Percentiles rank a stretch among this genome's conserved stretches.
phyloP scores from a whole-genome alignment of 2,329 filamentous ascomycete genomes.

The Beauveria sp. region DNA sequence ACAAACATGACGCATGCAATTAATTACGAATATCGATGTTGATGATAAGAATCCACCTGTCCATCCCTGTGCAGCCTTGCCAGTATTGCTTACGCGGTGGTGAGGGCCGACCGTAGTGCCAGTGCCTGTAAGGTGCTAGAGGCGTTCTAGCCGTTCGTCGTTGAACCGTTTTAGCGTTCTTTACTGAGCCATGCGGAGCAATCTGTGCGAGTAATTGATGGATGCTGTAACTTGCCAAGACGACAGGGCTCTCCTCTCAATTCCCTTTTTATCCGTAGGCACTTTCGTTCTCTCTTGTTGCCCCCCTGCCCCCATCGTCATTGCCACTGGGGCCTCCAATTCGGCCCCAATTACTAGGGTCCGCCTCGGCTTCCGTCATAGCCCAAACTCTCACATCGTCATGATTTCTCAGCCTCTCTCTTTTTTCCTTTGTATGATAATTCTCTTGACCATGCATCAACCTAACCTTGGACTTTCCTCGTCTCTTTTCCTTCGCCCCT shows the following conservation, averaged over 20 bases:
- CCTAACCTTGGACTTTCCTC: neutral
- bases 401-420: neutral
- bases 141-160: too few relatives aligned
- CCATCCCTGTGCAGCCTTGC: too few relatives aligned
- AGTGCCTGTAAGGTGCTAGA: too few relatives aligned
- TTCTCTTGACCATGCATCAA: neutral
- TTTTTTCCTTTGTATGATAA: neutral
- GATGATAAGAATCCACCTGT: too few relatives aligned
- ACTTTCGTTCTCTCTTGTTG: neutral
- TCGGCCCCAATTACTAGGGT: neutral
- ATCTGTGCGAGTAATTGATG: neutral
- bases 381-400: neutral
- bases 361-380: constrained; percentile 3
- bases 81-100: too few relatives aligned
- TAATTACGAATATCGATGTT: too few relatives aligned
- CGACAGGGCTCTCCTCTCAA: neutral
- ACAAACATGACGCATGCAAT: too few relatives aligned
- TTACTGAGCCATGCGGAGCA: too few relatives aligned
- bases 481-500: neutral
- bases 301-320: neutral
- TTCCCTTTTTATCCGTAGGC: too few relatives aligned
- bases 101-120: too few relatives aligned
- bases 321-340: neutral
- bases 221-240: neutral
- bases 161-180: neutral